Conservation (phyloP, 768 basidiomycete genomes). For the Clathrus columnatus region DNA sequence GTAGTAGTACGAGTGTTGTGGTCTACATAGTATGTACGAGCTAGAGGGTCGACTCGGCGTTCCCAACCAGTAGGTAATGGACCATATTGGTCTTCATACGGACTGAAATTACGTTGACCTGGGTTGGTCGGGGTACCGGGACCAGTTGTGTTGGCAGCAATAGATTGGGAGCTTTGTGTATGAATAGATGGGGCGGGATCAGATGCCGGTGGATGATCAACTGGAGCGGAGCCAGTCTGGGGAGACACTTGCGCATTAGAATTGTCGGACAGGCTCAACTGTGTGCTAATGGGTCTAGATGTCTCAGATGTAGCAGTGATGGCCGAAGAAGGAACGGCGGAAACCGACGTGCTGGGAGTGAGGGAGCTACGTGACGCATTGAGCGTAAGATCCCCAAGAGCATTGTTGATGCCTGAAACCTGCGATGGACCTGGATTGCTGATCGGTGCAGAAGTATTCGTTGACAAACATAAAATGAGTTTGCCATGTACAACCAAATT, state of each 20-base stretch:
- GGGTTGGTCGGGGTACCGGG: slow-evolving; percentile 37
- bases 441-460: slow-evolving; percentile 79
- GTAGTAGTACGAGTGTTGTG: slow-evolving; percentile 97
- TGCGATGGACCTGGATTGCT: slow-evolving; percentile 76
- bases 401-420: slow-evolving; percentile 46
- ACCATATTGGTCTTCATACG: slow-evolving; percentile 90
- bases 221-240: slow-evolving; percentile 26
- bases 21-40: slow-evolving; percentile 95
- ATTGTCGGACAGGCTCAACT: slow-evolving; percentile 44
- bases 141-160: slow-evolving; percentile 28
- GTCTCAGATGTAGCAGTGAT: slow-evolving; percentile 34
- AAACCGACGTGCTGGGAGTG: slow-evolving; percentile 35
- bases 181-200: slow-evolving; percentile 17
- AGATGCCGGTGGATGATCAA: slow-evolving; percentile 16
- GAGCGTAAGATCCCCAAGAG: slow-evolving; percentile 30
- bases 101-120: slow-evolving; percentile 81
- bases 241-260: slow-evolving; percentile 31
- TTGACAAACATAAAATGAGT: slow-evolving; percentile 92
- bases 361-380: slow-evolving; percentile 53
- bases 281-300: slow-evolving; percentile 60
- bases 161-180: slow-evolving; percentile 16
- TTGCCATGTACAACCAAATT: slow-evolving; percentile 97
- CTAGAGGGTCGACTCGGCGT: slow-evolving; percentile 92
- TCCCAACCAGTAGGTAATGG: slow-evolving; percentile 92
- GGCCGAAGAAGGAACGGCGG: slow-evolving; percentile 13